These are phyloP conservation scores for Ophiocordyceps sinensis DNA, from an alignment of 2,329 filamentous ascomycete genomes.

Conservation along the genomic window DNA sequence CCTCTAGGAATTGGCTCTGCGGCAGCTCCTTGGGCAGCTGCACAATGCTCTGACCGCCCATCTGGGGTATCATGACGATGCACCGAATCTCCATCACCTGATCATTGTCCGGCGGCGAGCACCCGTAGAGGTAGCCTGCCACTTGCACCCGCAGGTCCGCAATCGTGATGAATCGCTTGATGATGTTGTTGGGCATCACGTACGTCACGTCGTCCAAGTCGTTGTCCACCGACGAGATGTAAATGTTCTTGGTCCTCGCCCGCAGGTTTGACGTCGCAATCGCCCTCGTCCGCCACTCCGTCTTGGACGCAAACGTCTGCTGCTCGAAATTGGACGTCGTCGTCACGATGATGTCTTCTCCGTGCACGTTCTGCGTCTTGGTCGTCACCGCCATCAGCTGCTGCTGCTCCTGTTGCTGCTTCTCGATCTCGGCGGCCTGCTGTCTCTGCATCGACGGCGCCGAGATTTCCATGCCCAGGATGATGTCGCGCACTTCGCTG, in stretches of 20 bases:
- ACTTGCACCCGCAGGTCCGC: slow-evolving; percentile 94
- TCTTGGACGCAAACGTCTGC: slow-evolving; percentile 95
- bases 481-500: slow-evolving; percentile 95
- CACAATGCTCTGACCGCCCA: slow-evolving; percentile 82
- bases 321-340: slow-evolving; percentile 98
- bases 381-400: slow-evolving; percentile 95
- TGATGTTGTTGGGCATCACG: slow-evolving; percentile 97
- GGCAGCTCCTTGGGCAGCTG: slow-evolving; percentile 82
- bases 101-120: slow-evolving; percentile 83
- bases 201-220: slow-evolving; percentile 87
- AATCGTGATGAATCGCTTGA: slow-evolving; percentile 97
- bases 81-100: slow-evolving; percentile 95
- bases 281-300: slow-evolving; percentile 92
- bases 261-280: slow-evolving; percentile 94
- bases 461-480: slow-evolving; percentile 98
- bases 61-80: slow-evolving; percentile 95
- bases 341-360: slow-evolving; percentile 95
- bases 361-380: slow-evolving; percentile 93
- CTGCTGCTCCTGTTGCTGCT: slow-evolving; percentile 93
- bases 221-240: slow-evolving; percentile 91
- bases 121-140: slow-evolving; percentile 87
- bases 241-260: slow-evolving; percentile 93
- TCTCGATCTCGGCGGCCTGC: slow-evolving; percentile 96
- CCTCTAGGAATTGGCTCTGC: slow-evolving; percentile 77
- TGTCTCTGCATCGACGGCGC: slow-evolving; percentile 96